Percentiles rank a stretch among this genome's conserved stretches.
Conservation (phyloP, 306 rosid species). For the Betula pendula region DNA sequence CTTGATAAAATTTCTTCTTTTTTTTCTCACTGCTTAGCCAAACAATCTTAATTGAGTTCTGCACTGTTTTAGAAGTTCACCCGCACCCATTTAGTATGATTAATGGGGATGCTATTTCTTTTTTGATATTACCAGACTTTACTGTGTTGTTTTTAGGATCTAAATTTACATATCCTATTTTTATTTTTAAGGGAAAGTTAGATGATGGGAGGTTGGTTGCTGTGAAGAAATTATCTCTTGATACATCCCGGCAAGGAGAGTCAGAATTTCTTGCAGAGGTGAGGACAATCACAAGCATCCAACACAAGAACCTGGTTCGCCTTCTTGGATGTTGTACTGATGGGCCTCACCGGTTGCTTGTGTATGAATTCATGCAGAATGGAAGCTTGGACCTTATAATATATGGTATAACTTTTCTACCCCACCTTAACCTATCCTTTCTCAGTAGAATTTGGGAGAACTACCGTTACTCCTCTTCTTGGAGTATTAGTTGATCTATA, state of each 20-base stretch:
- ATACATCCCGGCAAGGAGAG: slow-evolving; percentile 88
- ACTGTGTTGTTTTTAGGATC: background rate
- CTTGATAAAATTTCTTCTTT: background rate
- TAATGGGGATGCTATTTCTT: background rate
- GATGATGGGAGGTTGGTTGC: slow-evolving; percentile 69
- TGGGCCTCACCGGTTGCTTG: slow-evolving; percentile 79
- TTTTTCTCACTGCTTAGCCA: background rate
- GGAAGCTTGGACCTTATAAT: slow-evolving; percentile 71
- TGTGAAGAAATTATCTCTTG: slow-evolving; percentile 70
- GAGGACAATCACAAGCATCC: slow-evolving; percentile 82
- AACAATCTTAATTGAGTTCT: background rate
- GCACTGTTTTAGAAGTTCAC: background rate
- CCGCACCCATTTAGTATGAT: background rate
- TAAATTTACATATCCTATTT: slow-evolving; percentile 6
- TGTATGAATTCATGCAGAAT: slow-evolving; percentile 84
- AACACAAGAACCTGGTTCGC: slow-evolving; percentile 86
- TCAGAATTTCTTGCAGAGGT: slow-evolving; percentile 80
- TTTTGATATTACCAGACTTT: background rate
- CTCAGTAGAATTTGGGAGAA: background rate
- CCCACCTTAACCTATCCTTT: background rate
- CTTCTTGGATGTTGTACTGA: slow-evolving; percentile 84
- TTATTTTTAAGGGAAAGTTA: slow-evolving; percentile 58
- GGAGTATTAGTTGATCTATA: background rate
- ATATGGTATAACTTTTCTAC: slow-evolving; percentile 44
- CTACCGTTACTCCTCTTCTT: background rate